These are phyloP conservation scores for Epichloe bromicola DNA, from an alignment of 2,329 filamentous ascomycete species.

Conservation along the genomic window DNA sequence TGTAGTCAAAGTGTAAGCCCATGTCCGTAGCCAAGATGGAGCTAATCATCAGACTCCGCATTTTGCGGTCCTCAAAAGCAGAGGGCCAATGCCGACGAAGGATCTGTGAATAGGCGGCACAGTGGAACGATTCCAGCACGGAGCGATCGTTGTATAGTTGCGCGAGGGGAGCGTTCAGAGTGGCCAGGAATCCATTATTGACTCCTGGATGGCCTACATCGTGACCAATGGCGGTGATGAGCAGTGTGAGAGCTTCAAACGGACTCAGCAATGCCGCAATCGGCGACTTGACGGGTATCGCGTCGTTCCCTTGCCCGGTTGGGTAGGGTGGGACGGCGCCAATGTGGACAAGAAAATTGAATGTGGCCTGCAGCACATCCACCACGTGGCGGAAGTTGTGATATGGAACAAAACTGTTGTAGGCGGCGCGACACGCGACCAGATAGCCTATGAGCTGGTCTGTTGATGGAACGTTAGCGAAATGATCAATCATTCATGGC, in stretches of 20 bases:
- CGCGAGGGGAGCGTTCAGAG: conserved; percentile 81
- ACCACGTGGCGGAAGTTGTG: conserved; percentile 98
- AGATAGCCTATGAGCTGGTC: conserved; percentile 77
- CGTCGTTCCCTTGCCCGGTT: conserved; percentile 20
- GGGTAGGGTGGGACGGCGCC: conserved; percentile 60
- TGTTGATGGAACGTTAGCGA: conserved; percentile 31
- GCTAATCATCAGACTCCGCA: conserved; percentile 88
- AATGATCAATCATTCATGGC: conserved; percentile 2
- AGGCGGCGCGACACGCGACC: conserved; percentile 80
- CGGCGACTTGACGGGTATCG: conserved; percentile 38
- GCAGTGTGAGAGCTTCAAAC: conserved; percentile 75
- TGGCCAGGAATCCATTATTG: conserved; percentile 92
- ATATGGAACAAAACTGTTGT: conserved; percentile 92
- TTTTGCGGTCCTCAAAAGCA: conserved; percentile 62
- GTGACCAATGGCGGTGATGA: conserved; percentile 94
- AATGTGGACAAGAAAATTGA: conserved; percentile 75
- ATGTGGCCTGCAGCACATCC: conserved; percentile 87
- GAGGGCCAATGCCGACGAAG: conserved; percentile 82
- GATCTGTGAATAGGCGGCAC: conserved; percentile 92
- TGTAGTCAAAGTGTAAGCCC: conserved; percentile 94
- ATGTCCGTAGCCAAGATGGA: conserved; percentile 97
- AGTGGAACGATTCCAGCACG: conserved; percentile 93
- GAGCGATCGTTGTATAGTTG: conserved; percentile 96
- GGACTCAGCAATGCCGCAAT: conserved; percentile 68
- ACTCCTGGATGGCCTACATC: conserved; percentile 96